Evolutionary conservation across 176 grass and related monocot genomes (phyloP).

Genomic region (Ensete glaucum): DNA sequence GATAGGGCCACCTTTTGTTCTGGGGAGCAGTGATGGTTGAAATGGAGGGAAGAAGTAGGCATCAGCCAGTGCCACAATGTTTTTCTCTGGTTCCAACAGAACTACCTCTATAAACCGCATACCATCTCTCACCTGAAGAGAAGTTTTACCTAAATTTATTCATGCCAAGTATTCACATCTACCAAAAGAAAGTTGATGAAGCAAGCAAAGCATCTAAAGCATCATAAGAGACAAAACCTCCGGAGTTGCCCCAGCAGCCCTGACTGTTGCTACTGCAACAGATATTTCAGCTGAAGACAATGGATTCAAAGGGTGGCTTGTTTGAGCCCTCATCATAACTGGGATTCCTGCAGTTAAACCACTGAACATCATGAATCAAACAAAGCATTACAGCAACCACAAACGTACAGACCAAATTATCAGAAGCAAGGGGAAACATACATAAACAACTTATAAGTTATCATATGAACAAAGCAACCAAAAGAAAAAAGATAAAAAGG

Average conservation of each 20-base stretch:
- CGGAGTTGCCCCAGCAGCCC: constrained; percentile 87
- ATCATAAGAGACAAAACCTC: constrained; percentile 40
- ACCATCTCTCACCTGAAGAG: constrained; percentile 61
- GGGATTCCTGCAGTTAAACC: constrained; percentile 60
- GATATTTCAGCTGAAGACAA: constrained; percentile 99
- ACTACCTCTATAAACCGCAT: constrained; percentile 99
- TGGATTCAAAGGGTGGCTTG: constrained; percentile 90
- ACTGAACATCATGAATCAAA: constrained; percentile 17
- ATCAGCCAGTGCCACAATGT: constrained; percentile 92
- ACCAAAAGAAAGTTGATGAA: neutral
- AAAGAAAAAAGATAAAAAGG: neutral
- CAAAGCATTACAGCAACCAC: constrained; percentile 1
- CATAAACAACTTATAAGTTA: neutral
- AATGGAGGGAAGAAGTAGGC: constrained; percentile 99
- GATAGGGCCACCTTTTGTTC: constrained; percentile 81
- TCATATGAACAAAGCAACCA: neutral
- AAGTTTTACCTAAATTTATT: neutral
- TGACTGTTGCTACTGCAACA: constrained; percentile 92
- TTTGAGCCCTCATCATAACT: constrained; percentile 91
- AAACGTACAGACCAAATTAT: neutral
- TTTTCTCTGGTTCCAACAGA: constrained; percentile 91
- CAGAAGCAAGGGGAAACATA: neutral
- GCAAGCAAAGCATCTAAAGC: neutral
- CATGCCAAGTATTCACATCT: constrained; percentile 1
- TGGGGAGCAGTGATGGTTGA: constrained; percentile 87